Percentiles rank a stretch among this genome's conserved stretches.
Evolutionary conservation across 148 eudicot species (phyloP).

Genomic region (Simmondsia chinensis): DNA sequence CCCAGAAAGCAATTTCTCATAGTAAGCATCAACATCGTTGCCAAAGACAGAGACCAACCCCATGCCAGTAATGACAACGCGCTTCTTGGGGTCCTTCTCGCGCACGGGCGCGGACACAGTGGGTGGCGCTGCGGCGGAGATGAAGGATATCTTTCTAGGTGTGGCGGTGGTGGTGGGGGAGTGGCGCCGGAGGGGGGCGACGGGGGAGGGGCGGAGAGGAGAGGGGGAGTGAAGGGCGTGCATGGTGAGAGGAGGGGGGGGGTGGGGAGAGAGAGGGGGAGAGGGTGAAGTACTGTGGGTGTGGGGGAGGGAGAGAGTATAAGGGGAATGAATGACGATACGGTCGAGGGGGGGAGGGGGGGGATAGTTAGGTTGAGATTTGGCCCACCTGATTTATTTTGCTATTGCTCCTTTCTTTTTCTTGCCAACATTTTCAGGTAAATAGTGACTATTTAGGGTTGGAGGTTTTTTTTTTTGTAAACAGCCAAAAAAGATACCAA

Average conservation of each 20-base stretch:
- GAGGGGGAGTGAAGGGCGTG: not conserved
- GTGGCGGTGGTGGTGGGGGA: slow-evolving; percentile 5
- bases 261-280: not conserved
- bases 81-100: slow-evolving; percentile 84
- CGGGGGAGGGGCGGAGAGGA: not conserved
- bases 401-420: too few relatives aligned
- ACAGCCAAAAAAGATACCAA: too few relatives aligned
- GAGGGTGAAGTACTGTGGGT: not conserved
- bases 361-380: too few relatives aligned
- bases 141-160: slow-evolving; percentile 11
- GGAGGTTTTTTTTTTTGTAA: too few relatives aligned
- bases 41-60: slow-evolving; percentile 93
- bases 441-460: too few relatives aligned
- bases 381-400: too few relatives aligned
- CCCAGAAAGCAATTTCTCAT: slow-evolving; percentile 68
- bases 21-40: slow-evolving; percentile 62
- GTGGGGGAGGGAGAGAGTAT: not conserved
- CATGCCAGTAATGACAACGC: slow-evolving; percentile 89
- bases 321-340: not conserved
- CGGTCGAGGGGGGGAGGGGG: too few relatives aligned
- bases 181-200: not conserved
- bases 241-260: not conserved
- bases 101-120: slow-evolving; percentile 46
- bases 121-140: slow-evolving; percentile 20
- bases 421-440: too few relatives aligned